Evolutionary conservation across 306 rosid species (phyloP).

Genomic region (Sicyos baderoa): DNA sequence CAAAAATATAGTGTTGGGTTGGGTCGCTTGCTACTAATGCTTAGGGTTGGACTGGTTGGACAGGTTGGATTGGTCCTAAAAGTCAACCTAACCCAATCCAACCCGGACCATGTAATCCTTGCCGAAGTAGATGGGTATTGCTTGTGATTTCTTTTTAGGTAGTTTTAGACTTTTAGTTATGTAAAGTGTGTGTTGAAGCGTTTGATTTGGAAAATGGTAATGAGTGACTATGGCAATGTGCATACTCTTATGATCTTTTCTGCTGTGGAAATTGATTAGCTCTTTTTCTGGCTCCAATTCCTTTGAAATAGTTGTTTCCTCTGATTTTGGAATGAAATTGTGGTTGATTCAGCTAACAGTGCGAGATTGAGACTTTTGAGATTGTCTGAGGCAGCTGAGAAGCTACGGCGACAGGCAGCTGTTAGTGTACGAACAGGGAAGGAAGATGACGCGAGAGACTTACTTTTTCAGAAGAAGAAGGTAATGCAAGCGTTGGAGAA

Average conservation of each 20-base stretch:
- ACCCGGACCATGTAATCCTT: slow-evolving; percentile 11
- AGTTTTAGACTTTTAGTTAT: background rate
- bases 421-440: slow-evolving; percentile 53
- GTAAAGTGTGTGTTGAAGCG: background rate
- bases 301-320: background rate
- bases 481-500: slow-evolving; percentile 80
- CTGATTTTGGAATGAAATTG: background rate
- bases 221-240: background rate
- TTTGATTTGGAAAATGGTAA: background rate
- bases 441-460: slow-evolving; percentile 70
- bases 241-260: background rate
- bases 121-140: background rate
- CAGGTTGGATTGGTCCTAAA: too few species aligned
- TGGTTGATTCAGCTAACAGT: slow-evolving; percentile 48
- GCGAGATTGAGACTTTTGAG: slow-evolving; percentile 77
- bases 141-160: background rate
- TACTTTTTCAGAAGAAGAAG: slow-evolving; percentile 80
- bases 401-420: slow-evolving; percentile 74
- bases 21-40: too few species aligned
- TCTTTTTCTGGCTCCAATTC: background rate
- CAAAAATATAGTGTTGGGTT: too few species aligned
- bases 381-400: slow-evolving; percentile 92
- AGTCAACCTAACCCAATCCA: too few species aligned
- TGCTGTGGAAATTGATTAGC: background rate
- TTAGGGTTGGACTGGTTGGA: too few species aligned